Evolutionary conservation across 148 eudicot species (phyloP), one percentile per base, ranked within the genome.

Genomic region (Rhododendron henanense): DNA sequence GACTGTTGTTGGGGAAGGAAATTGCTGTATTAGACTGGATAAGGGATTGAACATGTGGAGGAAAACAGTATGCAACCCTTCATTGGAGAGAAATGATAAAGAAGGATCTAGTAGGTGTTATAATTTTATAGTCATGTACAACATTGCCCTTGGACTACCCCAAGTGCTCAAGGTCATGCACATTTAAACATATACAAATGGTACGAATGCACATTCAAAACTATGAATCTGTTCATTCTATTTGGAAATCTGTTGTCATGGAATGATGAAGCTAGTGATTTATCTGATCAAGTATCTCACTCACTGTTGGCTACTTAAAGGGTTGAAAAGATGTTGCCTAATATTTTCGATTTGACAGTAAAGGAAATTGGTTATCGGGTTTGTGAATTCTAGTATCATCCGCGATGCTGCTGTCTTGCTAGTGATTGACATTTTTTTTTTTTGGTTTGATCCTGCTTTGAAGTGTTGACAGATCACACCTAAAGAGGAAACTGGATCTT

Each of bases 391-490:
- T 69, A 13, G 19, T 71, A 23, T 55, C 21, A 61, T 33, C 10
- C 8, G 0, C 10, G n/a, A n/a, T 28, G 25, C 10, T 81, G 19
- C 5, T 59, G 10, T 37, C 35, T 39, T 41, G 41, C 53, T 16
- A 9, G 57, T 44, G 19, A 18, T 47, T 84, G 67, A 45, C 4
- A 23, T 75, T 50, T 45, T 15, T 47, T n/a, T 44, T 41, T 51
- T 85, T 78, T 74, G 13, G 41, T 41, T 55, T 84, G 21, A n/a
- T 82, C 18, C 11, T 69, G 81, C 77, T 15, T 7, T 88, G 85
- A 93, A 96, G 99, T 89, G 97, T 98, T 92, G 99, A 95, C 89
- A 92, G 97, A 90, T 90, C 96, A 61, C 98, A 94, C 90, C 90
- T 96, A 44, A 96, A 96, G 92, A 94, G 97, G 83, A 96, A 96